Base-by-base conservation (phyloP, 1,284 basidiomycete genomes). In the Pseudomicrostroma phylloplanum region DNA sequence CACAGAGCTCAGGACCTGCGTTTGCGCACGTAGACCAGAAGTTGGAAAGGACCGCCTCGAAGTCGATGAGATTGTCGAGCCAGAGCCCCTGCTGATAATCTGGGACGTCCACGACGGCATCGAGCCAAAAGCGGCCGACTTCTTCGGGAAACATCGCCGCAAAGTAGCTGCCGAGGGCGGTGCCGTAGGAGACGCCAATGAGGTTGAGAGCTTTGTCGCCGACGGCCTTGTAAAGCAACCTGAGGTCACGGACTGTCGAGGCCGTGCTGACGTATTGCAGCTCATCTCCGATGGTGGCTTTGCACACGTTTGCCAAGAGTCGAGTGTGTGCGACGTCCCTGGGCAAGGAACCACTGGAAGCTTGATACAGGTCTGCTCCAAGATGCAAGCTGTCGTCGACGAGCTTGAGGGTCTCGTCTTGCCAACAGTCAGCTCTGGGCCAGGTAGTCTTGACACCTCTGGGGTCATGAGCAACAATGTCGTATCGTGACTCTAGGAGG, bases 141-240 rank as follows among this genome's bases (percentile, higher is more conserved):
- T 71, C 65, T 9, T 71, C 42, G 12, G 71, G 71, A 40, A 70
- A 70, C 66, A 70, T 70, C 36, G 66, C 69, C 51, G 66, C 65
- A 26, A 65, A 73, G 1, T 59, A 60, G n/a, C 62, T 63, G 23
- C 71, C 69, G 19, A 73, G 63, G 11, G 66, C 69, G 40, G 69
- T 69, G n/a, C 71, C 69, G 54, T 71, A 71, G 59, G 60, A 63
- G 62, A 73, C 67, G 39, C 71, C 69, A 65, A 65, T 67, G 55
- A 67, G 71, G 61, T 67, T 62, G 59, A 73, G 61, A 15, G 48
- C 40, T 30, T 64, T 25, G 40, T 71, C 69, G 17, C 68, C 64
- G 54, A 69, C 59, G 58, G 62, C 66, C 15, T 62, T 67, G 62
- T 66, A 63, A 12, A 73, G 57, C 8, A 73, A 64, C 55, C 65